Evolutionary conservation across 1,284 basidiomycete genomes (phyloP).

Genomic region (Ceratobasidium sp.): DNA sequence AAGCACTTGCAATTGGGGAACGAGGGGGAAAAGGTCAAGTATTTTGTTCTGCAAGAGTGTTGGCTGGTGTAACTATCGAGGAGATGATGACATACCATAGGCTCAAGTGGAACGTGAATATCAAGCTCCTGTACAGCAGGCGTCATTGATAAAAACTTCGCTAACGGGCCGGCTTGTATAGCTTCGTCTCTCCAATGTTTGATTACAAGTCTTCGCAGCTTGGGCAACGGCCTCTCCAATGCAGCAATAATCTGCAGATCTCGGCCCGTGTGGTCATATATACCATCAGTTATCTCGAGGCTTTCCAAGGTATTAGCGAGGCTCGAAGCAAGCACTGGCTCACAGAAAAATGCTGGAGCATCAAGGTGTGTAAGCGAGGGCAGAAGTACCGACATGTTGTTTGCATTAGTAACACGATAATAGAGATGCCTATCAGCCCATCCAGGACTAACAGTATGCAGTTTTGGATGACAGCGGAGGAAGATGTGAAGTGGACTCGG

Average conservation of each 20-base stretch:
- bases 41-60: too few species aligned
- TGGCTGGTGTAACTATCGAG: too few species aligned
- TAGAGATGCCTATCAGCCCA: not conserved
- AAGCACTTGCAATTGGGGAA: too few species aligned
- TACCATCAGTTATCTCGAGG: not conserved
- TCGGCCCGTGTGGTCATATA: not conserved
- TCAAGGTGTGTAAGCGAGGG: not conserved
- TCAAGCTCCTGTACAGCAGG: constrained; percentile 10
- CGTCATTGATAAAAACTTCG: not conserved
- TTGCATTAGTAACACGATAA: not conserved
- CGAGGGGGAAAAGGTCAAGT: too few species aligned
- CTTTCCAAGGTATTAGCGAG: not conserved
- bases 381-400: not conserved
- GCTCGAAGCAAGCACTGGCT: not conserved
- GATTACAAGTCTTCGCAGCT: not conserved
- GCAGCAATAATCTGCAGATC: not conserved
- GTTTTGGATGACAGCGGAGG: not conserved
- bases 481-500: not conserved
- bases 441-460: not conserved
- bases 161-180: not conserved
- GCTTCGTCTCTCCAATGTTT: too few species aligned
- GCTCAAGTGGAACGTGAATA: not conserved
- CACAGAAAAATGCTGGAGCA: not conserved
- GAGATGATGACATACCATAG: too few species aligned
- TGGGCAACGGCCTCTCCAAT: not conserved